Evolutionary conservation across 495 filamentous ascomycete species (phyloP).

Genomic region (Aspergillus affinis): DNA sequence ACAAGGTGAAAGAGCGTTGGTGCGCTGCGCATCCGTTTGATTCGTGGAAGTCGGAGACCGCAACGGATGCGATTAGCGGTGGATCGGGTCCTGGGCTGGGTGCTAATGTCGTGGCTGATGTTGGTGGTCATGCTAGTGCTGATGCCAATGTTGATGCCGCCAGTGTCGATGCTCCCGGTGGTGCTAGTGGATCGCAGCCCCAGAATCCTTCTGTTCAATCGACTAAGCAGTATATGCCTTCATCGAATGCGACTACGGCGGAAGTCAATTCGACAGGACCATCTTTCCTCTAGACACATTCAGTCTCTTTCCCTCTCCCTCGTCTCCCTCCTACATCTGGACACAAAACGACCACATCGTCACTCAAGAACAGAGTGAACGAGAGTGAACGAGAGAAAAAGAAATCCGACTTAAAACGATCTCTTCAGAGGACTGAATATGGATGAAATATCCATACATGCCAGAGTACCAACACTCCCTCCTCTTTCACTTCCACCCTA

Average conservation of each 20-base stretch:
- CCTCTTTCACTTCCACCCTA: too few relatives aligned
- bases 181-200: neutral
- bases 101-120: neutral
- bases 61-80: constrained; percentile 1
- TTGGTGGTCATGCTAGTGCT: neutral
- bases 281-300: neutral
- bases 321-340: neutral
- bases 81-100: neutral
- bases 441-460: too few relatives aligned
- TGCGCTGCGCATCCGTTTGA: constrained; percentile 58
- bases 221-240: neutral
- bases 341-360: too few relatives aligned
- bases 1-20: constrained; percentile 60
- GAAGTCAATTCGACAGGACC: too few relatives aligned
- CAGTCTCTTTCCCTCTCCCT: neutral
- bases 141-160: neutral
- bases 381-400: too few relatives aligned
- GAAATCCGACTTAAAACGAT: too few relatives aligned
- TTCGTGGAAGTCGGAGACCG: constrained; percentile 21
- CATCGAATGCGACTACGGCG: neutral
- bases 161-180: neutral
- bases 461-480: too few relatives aligned
- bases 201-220: neutral
- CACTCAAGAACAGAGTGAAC: too few relatives aligned
- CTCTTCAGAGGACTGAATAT: too few relatives aligned